Base-by-base conservation (phyloP, 1,284 basidiomycete species). In the Ceratobasidium sp. region DNA sequence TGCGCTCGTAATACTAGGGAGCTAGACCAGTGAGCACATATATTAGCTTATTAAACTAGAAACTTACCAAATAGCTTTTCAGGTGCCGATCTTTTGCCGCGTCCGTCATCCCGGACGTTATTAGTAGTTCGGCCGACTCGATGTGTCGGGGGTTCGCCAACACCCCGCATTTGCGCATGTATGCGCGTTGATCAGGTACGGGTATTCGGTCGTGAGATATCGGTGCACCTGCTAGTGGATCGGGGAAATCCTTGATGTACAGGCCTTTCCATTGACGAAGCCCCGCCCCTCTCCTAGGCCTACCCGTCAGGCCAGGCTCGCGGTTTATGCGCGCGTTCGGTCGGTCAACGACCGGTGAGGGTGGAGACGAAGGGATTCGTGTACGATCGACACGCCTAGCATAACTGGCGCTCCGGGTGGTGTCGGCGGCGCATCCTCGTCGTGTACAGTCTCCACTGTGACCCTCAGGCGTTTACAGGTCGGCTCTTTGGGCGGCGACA, bases 21-120 rank as follows among this genome's bases (percentile, higher is more conserved):
- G 11, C 11, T 11, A 41, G 11, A 5, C 36, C n/a, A n/a, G 27
- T 41, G 11, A 57, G 36, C 36, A 41, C 4, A 41, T 4, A 41
- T 5, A 5, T 11, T 4, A 5, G 36, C 11, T 5, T 11, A 41
- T 11, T 41, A 11, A 11, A 5, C 11, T 5, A 36, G 14, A 6
- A 17, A 60, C 60, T 63, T 22, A 63, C 60, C 15, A 47, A 17
- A 24, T 19, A 6, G 24, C 60, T 63, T 24, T 63, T 47, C 41
- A 63, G 60, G 47, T 24, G 27, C 17, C 60, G 41, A 15, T 63
- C 60, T 41, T 29, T n/a, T 2, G 8, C 11, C 7, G 7, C 22
- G 33, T 63, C 47, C 3, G 60, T 63, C 8, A 63, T 15, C 1
- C 19, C 36, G 1, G 33, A 24, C 8, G 36, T 63, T 41, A 63